These are phyloP conservation scores for Salix exigua DNA, from an alignment of 345 rosid species.

Conservation along the genomic window DNA sequence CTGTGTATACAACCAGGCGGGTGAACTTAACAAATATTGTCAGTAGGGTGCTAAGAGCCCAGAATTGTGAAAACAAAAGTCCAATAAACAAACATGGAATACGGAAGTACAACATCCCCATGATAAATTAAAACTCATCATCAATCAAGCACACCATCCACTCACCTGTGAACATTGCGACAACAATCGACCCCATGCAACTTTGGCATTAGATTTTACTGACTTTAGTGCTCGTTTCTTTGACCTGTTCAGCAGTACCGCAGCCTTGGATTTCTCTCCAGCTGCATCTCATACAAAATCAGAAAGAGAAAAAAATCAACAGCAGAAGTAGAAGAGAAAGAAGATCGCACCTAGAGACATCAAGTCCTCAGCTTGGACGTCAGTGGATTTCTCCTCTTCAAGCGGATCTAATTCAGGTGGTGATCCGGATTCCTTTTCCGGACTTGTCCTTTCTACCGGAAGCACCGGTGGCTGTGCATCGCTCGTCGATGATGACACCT, in stretches of 20 bases:
- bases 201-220: slow-evolving; percentile 36
- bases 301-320: neutral
- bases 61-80: neutral
- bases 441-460: slow-evolving; percentile 34
- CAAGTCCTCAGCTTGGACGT: slow-evolving; percentile 43
- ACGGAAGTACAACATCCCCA: no score
- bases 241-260: slow-evolving; percentile 20
- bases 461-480: slow-evolving; percentile 30
- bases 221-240: slow-evolving; percentile 41
- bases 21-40: neutral
- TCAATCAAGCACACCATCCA: slow-evolving; percentile 10
- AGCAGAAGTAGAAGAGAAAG: slow-evolving; percentile 28
- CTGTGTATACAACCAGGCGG: neutral
- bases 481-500: slow-evolving; percentile 53
- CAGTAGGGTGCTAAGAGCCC: neutral
- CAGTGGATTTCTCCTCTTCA: slow-evolving; percentile 47
- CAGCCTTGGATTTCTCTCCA: slow-evolving; percentile 42
- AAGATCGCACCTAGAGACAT: slow-evolving; percentile 48
- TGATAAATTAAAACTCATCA: neutral
- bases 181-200: slow-evolving; percentile 88
- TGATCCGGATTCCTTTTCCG: slow-evolving; percentile 49
- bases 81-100: neutral
- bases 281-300: slow-evolving; percentile 29
- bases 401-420: slow-evolving; percentile 68
- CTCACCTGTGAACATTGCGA: slow-evolving; percentile 77